phyloP scores from a whole-genome alignment of 129 eudicot genomes.

The Oenanthe sinensis region DNA sequence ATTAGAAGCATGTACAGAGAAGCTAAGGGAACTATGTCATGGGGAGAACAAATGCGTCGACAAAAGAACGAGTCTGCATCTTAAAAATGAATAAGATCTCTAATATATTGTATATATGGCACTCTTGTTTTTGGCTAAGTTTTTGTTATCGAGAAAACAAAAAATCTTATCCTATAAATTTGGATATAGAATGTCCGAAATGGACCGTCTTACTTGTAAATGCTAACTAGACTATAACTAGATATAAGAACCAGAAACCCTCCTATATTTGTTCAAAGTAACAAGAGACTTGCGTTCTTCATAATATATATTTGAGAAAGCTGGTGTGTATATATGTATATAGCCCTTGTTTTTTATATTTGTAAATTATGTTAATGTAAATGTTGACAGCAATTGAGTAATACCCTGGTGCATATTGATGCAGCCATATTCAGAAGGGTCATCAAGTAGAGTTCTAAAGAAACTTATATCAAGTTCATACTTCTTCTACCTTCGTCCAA shows the following conservation, averaged over 20 bases:
- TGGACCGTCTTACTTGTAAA: neutral
- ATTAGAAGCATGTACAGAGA: conserved; percentile 62
- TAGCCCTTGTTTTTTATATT: neutral
- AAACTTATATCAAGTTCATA: neutral
- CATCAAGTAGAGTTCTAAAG: neutral
- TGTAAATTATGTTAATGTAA: neutral
- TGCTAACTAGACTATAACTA: neutral
- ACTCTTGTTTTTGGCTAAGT: neutral
- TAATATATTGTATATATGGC: conserved; percentile 14
- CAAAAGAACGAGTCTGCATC: conserved; percentile 41
- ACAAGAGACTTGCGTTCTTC: neutral
- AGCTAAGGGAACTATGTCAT: conserved; percentile 44
- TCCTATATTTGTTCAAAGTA: neutral
- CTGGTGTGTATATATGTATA: neutral
- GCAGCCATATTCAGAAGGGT: neutral
- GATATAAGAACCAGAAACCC: neutral
- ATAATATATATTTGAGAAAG: neutral
- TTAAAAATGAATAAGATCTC: conserved; percentile 4
- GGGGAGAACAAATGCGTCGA: conserved; percentile 82
- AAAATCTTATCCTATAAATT: neutral
- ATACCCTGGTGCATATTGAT: neutral
- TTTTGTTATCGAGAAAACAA: neutral
- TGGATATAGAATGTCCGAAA: neutral
- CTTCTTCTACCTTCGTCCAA: neutral
- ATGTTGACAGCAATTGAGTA: neutral